Evolutionary conservation across 2,329 filamentous ascomycete species (phyloP).

Genomic region (Metarhizium anisopliae): DNA sequence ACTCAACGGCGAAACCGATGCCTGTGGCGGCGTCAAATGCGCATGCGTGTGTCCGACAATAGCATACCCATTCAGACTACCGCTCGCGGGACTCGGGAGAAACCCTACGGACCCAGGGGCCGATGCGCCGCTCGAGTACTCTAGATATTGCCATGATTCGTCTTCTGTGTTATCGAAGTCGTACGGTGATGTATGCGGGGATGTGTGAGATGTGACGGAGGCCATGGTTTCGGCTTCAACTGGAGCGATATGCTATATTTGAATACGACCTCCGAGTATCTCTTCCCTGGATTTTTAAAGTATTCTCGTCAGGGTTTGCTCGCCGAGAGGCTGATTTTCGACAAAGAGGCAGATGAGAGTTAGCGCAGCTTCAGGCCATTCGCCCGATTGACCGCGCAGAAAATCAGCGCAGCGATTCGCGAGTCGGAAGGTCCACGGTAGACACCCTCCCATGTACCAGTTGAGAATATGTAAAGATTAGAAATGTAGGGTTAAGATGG

Average conservation of each 20-base stretch:
- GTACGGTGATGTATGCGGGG: conserved; percentile 29
- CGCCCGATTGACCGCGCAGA: too few relatives aligned
- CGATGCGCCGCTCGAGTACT: conserved; percentile 25
- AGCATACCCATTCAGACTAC: conserved; percentile 41
- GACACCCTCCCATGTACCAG: neutral
- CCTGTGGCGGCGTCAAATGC: conserved; percentile 18
- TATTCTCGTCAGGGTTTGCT: too few relatives aligned
- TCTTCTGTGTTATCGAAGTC: conserved; percentile 31
- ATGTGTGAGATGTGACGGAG: conserved; percentile 30
- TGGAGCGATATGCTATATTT: too few relatives aligned
- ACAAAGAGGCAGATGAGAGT: neutral
- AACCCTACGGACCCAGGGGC: conserved; percentile 32
- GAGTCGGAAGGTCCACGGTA: neutral
- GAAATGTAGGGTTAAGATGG: neutral
- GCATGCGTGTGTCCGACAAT: conserved; percentile 27
- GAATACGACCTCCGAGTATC: too few relatives aligned
- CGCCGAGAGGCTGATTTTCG: too few relatives aligned
- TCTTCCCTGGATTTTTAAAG: too few relatives aligned
- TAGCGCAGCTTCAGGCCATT: neutral
- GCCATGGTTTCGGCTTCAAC: conserved; percentile 16
- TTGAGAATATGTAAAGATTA: neutral
- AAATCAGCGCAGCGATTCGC: too few relatives aligned
- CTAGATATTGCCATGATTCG: conserved; percentile 36
- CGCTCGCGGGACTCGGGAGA: conserved; percentile 40
- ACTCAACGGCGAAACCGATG: conserved; percentile 32